Evolutionary conservation across 108 stramenopile genomes (phyloP), one percentile per base, ranked within the genome.

Genomic region (Epithemia pelagica): DNA sequence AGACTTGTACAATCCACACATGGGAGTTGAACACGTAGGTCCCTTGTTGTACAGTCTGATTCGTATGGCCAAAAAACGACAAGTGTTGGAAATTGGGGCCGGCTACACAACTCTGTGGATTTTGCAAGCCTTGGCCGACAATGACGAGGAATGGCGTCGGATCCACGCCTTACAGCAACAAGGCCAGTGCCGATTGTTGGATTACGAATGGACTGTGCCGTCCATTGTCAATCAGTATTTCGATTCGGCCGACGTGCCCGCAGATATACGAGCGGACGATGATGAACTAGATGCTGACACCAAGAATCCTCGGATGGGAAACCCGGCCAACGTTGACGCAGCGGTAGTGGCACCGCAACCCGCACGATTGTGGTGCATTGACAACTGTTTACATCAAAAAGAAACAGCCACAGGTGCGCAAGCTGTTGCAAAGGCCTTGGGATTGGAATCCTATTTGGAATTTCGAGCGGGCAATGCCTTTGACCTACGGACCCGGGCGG

Each of bases 1-100:
- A 24, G 65, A 72, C 10, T 58, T 90, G 51, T 92, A 90, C 66
- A 84, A 84, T 73, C 88, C 88, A 2, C 83, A 86, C 73, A 93
- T 90, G 89, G 92, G 92, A 52, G 92, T 89, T 7, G 92, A 94
- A 64, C 89, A 91, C 67, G 32, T 78, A 18, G 92, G 88, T 0
- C 81, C 84, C 7, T 68, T 89, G 30, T 65, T 94, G 8, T 89
- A 94, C 63, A 75, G 75, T 2, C 81, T 87, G 22, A 29, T 88
- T 0, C 70, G 92, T 32, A 89, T 94, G 59, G 79, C 84, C 1
- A 94, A 94, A 62, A 54, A 66, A 31, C 69, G 82, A 54, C 59
- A 33, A 22, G 73, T 90, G 25, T 82, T 89, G 32, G 92, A 94
- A 78, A 82, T 94, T 54, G 92, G 92, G 2, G 92, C 89, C 2